Evolutionary conservation across 192 early-diverging fungal genomes (phyloP), one percentile per base, ranked within the genome.

Genomic region (Podila clonocystis): DNA sequence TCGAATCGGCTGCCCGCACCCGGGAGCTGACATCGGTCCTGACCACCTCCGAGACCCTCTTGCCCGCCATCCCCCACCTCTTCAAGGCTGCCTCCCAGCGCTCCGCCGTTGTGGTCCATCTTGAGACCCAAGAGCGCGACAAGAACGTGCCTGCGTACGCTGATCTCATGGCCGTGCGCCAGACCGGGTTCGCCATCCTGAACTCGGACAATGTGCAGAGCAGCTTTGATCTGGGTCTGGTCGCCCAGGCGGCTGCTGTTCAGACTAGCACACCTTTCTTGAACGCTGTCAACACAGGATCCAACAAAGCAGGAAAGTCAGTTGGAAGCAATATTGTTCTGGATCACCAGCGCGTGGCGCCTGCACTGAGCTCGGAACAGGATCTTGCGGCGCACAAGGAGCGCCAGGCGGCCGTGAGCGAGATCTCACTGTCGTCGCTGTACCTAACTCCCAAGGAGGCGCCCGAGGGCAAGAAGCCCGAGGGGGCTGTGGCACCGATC

Each of bases 161-260:
- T 34, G 82, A 91, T 62, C 86, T 95, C 48, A 87, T 94, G 82
- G 89, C 91, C 19, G 89, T 95, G 22, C 91, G 93, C 60, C 90
- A 92, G 71, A 86, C 91, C 59, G 96, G 96, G 15, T 93, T 93
- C 58, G 93, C 90, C 9, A 62, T 97, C 58, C 72, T 98, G 62
- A 89, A 89, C 60, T 97, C 96, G 36, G 77, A 84, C 34, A 89
- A 88, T 63, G 88, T 90, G 36, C 95, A 97, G 84, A 91, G 95
- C 66, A 89, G 94, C 6, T 88, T 94, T 48, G 96, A 97, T 85
- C 84, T 94, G 73, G 93, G 95, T 8, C 45, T 96, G 30, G 88
- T 94, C 12, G 91, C 96, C 7, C 91, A 97, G 58, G 85, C 94
- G 29, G 88, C 92, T 5, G 84, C 96, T 19, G 78, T 86, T 45